These are phyloP conservation scores for Schwanniomyces vanrijiae DNA, from an alignment of 805 yeast species.

Conservation along the genomic window DNA sequence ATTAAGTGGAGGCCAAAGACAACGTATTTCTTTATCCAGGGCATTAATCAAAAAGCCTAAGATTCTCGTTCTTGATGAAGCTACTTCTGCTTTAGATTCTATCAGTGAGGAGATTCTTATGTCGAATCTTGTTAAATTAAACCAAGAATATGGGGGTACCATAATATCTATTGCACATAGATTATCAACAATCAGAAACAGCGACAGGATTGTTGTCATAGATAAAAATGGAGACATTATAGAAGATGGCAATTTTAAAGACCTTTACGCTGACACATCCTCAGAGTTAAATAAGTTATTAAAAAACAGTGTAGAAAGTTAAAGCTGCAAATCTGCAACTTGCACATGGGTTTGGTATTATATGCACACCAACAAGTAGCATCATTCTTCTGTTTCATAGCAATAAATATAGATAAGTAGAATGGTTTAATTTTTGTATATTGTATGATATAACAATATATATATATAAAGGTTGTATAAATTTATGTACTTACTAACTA, in stretches of 20 bases:
- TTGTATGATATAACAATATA: too few relatives aligned
- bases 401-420: not conserved
- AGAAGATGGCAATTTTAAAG: constrained; percentile 48
- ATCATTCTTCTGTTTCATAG: not conserved
- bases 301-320: constrained; percentile 16
- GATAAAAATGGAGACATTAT: constrained; percentile 57
- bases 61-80: constrained; percentile 86
- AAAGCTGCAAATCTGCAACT: not conserved
- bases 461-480: not conserved
- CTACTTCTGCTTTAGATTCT: constrained; percentile 91
- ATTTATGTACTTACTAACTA: not conserved
- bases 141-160: constrained; percentile 53
- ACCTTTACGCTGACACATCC: constrained; percentile 23
- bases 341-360: not conserved
- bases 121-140: constrained; percentile 59
- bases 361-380: not conserved
- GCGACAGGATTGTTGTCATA: constrained; percentile 78
- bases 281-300: constrained; percentile 38
- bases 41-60: constrained; percentile 78
- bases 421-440: too few relatives aligned
- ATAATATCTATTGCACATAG: constrained; percentile 91
- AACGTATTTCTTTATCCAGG: constrained; percentile 87
- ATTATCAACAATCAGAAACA: constrained; percentile 80
- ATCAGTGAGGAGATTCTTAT: constrained; percentile 85
- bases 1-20: constrained; percentile 93